phyloP scores from a whole-genome alignment of 495 filamentous ascomycete species.

The Trichoderma orchidacearum region DNA sequence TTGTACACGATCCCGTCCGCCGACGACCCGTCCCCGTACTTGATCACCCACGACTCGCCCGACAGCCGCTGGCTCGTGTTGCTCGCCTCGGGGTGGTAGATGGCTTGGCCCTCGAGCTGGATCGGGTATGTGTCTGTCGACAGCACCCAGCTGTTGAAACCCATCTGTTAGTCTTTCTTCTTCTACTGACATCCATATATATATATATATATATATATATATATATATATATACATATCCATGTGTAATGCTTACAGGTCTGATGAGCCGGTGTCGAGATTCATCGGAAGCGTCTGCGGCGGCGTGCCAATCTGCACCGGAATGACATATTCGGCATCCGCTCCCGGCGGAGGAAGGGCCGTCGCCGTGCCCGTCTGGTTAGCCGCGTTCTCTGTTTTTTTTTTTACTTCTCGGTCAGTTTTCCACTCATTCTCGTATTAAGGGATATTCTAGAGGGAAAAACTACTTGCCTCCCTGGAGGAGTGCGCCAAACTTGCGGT shows the following conservation, averaged over 20 bases:
- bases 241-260: conserved; percentile 50
- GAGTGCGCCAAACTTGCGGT: background rate
- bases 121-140: conserved; percentile 12
- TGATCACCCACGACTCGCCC: conserved; percentile 50
- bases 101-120: conserved; percentile 32
- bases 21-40: conserved; percentile 53
- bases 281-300: conserved; percentile 45
- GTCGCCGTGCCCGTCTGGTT: conserved; percentile 16
- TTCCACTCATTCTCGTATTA: background rate
- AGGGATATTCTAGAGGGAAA: background rate
- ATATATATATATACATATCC: too few species aligned
- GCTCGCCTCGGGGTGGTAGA: conserved; percentile 42
- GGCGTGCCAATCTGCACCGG: conserved; percentile 51
- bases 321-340: conserved; percentile 52
- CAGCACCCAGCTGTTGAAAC: conserved; percentile 28
- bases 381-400: background rate
- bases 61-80: conserved; percentile 32
- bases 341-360: conserved; percentile 36
- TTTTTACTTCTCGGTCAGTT: too few species aligned
- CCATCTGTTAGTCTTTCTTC: background rate
- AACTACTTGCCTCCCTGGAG: background rate
- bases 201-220: too few species aligned
- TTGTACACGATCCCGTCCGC: conserved; percentile 54
- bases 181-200: too few species aligned
- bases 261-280: conserved; percentile 65